Evolutionary conservation across 441 rosid genomes (phyloP), one percentile per base, ranked within the genome.

Genomic region (Sinapis alba): DNA sequence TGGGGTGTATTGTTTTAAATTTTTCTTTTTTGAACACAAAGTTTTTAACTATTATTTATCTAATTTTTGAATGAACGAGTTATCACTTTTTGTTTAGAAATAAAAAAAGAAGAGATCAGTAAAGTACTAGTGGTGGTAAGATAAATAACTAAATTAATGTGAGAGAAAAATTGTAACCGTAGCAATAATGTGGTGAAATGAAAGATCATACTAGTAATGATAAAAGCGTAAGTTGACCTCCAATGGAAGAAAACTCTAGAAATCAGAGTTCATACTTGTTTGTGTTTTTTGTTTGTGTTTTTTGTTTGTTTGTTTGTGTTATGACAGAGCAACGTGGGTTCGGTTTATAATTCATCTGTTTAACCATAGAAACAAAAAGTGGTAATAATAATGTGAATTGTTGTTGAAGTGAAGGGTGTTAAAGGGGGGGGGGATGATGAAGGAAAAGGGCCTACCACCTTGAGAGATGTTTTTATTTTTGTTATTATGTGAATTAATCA

Each of bases 321-420:
- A n/a, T 57, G 61, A 57, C 4, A 18, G 28, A 54, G 28, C 21
- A 21, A 57, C 32, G 61, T 57, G 61, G 18, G 61, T 56, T 56
- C 30, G 59, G 59, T 21, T 54, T 53, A n/a, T n/a, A n/a, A n/a
- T n/a, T n/a, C 16, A 5, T 54, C 27, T 24, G 60, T 11, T 54
- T 21, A 24, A 24, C 62, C 18, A 57, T 57, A 6, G 26, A 26
- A 26, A 26, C 27, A 53, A 57, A 56, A 7, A 3, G 36, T 26
- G 36, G 47, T 51, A 60, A 28, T 63, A 24, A 19, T 50, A 56
- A 19, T 65, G 18, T 65, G 59, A 65, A 54, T 51, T 64, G 88
- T 82, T 23, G 91, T 87, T 72, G 93, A 87, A 80, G 83, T 81
- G 70, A 89, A 83, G 65, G 79, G 58, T 73, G 65, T 54, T 18